Evolutionary conservation across 805 yeast genomes (phyloP).

Genomic region (Pichia pseudocactophila): DNA sequence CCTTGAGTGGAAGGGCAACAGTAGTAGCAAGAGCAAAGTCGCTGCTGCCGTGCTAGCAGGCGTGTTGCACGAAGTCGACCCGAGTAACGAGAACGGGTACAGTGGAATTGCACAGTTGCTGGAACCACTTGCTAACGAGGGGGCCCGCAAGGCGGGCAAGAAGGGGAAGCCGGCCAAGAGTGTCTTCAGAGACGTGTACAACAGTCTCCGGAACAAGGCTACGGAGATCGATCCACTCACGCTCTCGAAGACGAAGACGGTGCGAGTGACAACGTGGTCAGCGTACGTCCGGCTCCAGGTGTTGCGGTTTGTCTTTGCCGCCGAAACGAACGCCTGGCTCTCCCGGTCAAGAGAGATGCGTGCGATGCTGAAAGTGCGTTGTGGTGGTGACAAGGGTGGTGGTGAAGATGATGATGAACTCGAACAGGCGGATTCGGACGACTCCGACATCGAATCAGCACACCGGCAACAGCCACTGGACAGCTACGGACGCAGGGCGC

Average conservation of each 20-base stretch:
- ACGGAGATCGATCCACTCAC: conserved; percentile 22
- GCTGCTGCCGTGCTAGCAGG: conserved; percentile 52
- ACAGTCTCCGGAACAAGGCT: conserved; percentile 31
- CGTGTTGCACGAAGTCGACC: conserved; percentile 41
- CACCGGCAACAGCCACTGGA: too few species aligned
- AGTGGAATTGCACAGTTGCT: conserved; percentile 29
- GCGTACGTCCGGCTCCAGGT: conserved; percentile 39
- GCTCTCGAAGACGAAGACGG: conserved; percentile 35
- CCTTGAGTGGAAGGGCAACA: not conserved
- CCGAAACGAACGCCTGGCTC: conserved; percentile 43
- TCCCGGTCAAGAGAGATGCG: conserved; percentile 24
- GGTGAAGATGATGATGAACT: conserved; percentile 2
- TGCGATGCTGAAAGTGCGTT: conserved; percentile 16
- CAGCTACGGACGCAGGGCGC: conserved; percentile 13
- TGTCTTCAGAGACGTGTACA: conserved; percentile 48
- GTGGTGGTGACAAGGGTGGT: conserved; percentile 5
- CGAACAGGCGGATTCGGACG: not conserved
- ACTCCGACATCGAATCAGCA: too few species aligned
- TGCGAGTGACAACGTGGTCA: conserved; percentile 43
- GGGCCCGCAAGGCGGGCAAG: conserved; percentile 50
- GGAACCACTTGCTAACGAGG: conserved; percentile 37
- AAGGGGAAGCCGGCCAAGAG: conserved; percentile 55
- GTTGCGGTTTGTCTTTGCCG: conserved; percentile 43
- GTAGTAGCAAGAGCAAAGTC: conserved; percentile 12
- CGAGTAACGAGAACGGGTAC: conserved; percentile 24